phyloP scores from a whole-genome alignment of 2,329 filamentous ascomycete genomes.

The Ilyonectria sp. region DNA sequence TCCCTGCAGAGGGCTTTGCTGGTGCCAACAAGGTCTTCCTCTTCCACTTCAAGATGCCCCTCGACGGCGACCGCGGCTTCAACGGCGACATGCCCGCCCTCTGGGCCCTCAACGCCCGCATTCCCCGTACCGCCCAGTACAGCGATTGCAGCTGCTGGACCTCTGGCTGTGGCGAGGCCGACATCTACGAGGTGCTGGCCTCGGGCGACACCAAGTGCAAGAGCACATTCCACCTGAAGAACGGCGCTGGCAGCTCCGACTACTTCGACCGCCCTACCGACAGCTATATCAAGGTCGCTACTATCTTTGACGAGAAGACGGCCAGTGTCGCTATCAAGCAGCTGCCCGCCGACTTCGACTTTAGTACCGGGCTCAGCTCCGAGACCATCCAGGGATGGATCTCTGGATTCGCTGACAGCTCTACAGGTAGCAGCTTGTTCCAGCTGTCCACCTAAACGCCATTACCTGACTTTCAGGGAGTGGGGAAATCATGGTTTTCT shows the following conservation, averaged over 20 bases:
- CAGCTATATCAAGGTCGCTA: constrained; percentile 73
- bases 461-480: no score
- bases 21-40: constrained; percentile 81
- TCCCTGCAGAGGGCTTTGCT: constrained; percentile 74
- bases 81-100: constrained; percentile 80
- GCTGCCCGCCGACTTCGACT: constrained; percentile 59
- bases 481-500: no score
- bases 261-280: constrained; percentile 78
- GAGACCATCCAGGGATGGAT: constrained; percentile 55
- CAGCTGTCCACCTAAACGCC: constrained; percentile 29
- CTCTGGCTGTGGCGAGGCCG: constrained; percentile 79
- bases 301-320: constrained; percentile 70
- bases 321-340: constrained; percentile 70
- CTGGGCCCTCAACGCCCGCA: constrained; percentile 83
- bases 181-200: constrained; percentile 80
- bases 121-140: constrained; percentile 81
- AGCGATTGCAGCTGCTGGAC: constrained; percentile 81
- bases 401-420: constrained; percentile 37
- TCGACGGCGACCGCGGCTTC: constrained; percentile 65
- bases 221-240: constrained; percentile 77
- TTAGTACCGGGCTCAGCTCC: constrained; percentile 56
- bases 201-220: constrained; percentile 77
- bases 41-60: constrained; percentile 81
- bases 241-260: constrained; percentile 76
- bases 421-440: constrained; percentile 44